These are phyloP conservation scores for Cronartium quercuum DNA, from an alignment of 1,284 basidiomycete genomes.

Conservation along the genomic window DNA sequence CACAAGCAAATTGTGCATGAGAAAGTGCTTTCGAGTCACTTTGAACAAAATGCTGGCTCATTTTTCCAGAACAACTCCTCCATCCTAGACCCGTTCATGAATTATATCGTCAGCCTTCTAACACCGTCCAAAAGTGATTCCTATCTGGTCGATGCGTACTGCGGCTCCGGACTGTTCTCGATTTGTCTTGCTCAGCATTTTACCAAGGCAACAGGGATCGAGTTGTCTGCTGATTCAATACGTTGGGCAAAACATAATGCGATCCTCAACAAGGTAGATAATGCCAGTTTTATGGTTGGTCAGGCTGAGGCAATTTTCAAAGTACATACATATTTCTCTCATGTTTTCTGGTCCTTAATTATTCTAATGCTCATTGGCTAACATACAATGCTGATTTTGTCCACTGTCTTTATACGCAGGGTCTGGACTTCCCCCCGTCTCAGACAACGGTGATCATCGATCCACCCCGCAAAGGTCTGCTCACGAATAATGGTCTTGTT, in stretches of 20 bases:
- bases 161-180: constrained; percentile 76
- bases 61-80: constrained; percentile 99
- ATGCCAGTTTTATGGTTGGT: constrained; percentile 55
- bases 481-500: constrained; percentile 45
- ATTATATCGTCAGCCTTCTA: constrained; percentile 58
- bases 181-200: constrained; percentile 78
- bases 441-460: constrained; percentile 72
- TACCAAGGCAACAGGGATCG: constrained; percentile 75
- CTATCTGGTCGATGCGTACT: constrained; percentile 49
- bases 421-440: constrained; percentile 60
- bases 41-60: constrained; percentile 79
- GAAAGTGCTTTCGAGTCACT: constrained; percentile 69
- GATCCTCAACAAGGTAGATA: constrained; percentile 59
- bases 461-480: constrained; percentile 57
- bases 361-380: constrained; percentile 57
- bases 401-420: constrained; percentile 51
- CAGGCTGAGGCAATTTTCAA: constrained; percentile 57
- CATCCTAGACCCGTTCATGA: constrained; percentile 72
- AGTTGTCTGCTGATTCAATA: constrained; percentile 66
- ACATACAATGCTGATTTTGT: constrained; percentile 66
- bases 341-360: constrained; percentile 29
- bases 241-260: constrained; percentile 73
- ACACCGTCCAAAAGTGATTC: not conserved
- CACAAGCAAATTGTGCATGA: constrained; percentile 77
- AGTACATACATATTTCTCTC: constrained; percentile 46